Percentiles rank a stretch among this genome's conserved stretches.
These are phyloP conservation scores for Aspergillus heteromorphus DNA, from an alignment of 495 filamentous ascomycete species.

Conservation along the genomic window DNA sequence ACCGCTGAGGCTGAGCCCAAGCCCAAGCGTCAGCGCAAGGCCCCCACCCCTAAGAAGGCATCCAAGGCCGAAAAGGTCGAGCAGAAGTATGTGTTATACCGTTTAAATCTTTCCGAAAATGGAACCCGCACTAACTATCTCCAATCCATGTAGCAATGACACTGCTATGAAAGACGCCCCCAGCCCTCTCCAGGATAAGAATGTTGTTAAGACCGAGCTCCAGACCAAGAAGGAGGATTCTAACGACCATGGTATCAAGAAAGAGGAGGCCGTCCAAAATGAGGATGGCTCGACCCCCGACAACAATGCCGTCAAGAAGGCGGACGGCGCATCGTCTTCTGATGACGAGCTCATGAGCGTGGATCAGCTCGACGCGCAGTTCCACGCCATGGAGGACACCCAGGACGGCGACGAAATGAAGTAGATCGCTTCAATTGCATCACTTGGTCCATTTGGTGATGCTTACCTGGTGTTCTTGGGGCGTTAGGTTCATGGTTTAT, in stretches of 20 bases:
- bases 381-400: constrained; percentile 1
- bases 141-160: not conserved
- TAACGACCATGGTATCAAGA: too few species aligned
- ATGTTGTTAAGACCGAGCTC: not conserved
- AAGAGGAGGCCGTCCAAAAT: not conserved
- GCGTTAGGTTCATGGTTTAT: too few species aligned
- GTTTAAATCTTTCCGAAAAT: not conserved
- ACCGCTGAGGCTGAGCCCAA: not conserved
- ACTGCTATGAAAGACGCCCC: not conserved
- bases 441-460: too few species aligned
- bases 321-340: not conserved
- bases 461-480: too few species aligned
- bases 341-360: not conserved
- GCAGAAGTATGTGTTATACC: constrained; percentile 8
- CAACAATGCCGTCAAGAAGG: constrained; percentile 1
- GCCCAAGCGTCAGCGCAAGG: constrained; percentile 10
- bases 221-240: too few species aligned
- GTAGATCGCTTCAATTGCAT: too few species aligned
- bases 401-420: not conserved
- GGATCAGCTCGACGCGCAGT: not conserved
- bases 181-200: not conserved
- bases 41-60: constrained; percentile 7
- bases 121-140: not conserved
- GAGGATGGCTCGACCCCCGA: not conserved
- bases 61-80: constrained; percentile 5